Conservation (phyloP, 306 rosid species). For the Gillenia trifoliata region DNA sequence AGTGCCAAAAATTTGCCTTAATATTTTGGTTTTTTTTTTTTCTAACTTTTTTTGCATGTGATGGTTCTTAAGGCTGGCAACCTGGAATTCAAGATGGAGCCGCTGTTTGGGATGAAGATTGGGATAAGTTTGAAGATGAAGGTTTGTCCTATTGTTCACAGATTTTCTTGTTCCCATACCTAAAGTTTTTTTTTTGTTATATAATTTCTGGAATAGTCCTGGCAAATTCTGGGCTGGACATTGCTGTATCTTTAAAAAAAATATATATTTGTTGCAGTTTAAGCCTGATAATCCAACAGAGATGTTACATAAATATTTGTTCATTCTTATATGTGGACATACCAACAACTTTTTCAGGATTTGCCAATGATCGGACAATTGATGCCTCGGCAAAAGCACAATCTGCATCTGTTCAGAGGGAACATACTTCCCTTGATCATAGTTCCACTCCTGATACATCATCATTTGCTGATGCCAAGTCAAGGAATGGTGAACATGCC, state of each 20-base stretch:
- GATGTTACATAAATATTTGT: neutral
- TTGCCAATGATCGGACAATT: constrained; percentile 63
- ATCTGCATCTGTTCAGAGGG: constrained; percentile 36
- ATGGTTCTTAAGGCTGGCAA: constrained; percentile 77
- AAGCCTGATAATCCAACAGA: constrained; percentile 19
- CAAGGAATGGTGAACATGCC: constrained; percentile 42
- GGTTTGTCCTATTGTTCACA: constrained; percentile 38
- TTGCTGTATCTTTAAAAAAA: no score
- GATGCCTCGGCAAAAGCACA: constrained; percentile 44
- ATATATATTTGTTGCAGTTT: no score
- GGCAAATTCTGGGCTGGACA: no score
- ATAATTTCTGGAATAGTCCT: no score
- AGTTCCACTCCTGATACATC: constrained; percentile 47
- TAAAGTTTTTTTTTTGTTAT: no score
- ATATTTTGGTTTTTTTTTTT: constrained; percentile 13
- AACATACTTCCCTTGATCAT: constrained; percentile 44
- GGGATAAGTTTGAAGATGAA: constrained; percentile 99
- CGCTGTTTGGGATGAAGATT: constrained; percentile 94
- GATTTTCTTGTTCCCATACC: neutral
- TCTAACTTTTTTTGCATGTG: constrained; percentile 17
- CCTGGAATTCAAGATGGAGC: constrained; percentile 79
- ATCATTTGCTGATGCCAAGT: constrained; percentile 43
- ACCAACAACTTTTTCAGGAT: constrained; percentile 49
- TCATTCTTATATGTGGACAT: neutral
- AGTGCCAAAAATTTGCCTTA: neutral